phyloP scores from a whole-genome alignment of 2,329 filamentous ascomycete genomes.

The Colletotrichum lentis region DNA sequence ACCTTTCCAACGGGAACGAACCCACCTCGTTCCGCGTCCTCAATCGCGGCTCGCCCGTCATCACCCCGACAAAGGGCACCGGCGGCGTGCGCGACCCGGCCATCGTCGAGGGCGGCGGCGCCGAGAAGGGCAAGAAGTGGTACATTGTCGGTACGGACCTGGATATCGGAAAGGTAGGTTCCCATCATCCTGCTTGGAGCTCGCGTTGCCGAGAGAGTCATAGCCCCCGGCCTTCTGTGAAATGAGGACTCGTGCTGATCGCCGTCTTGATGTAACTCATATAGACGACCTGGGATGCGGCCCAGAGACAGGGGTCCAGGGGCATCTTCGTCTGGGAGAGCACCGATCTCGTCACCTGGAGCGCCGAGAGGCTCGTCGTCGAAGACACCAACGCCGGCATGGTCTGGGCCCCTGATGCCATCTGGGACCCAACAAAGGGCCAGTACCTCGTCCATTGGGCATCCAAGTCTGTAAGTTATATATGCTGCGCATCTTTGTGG shows the following conservation, averaged over 20 bases:
- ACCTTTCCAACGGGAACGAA: constrained; percentile 62
- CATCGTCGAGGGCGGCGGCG: constrained; percentile 57
- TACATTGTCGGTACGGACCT: constrained; percentile 65
- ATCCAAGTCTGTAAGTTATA: constrained; percentile 56
- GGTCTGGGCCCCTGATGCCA: constrained; percentile 61
- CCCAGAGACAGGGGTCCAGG: constrained; percentile 59
- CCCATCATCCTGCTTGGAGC: background rate
- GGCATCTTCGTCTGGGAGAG: constrained; percentile 65
- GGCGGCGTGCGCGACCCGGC: constrained; percentile 62
- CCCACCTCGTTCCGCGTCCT: constrained; percentile 57
- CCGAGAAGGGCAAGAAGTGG: constrained; percentile 60
- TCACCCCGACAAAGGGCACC: constrained; percentile 60
- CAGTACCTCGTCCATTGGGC: constrained; percentile 59
- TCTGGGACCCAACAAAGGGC: constrained; percentile 30
- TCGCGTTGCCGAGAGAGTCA: background rate
- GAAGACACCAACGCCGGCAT: constrained; percentile 64
- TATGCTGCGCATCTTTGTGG: background rate
- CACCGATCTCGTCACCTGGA: constrained; percentile 60
- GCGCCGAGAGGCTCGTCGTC: constrained; percentile 58
- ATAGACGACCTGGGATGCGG: constrained; percentile 61
- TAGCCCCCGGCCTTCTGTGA: background rate
- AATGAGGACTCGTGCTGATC: constrained; percentile 15
- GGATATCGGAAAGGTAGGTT: constrained; percentile 55
- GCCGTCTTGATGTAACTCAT: background rate
- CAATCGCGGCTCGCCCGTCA: constrained; percentile 57